phyloP scores from a whole-genome alignment of 495 filamentous ascomycete species.

The Niebla homalea region DNA sequence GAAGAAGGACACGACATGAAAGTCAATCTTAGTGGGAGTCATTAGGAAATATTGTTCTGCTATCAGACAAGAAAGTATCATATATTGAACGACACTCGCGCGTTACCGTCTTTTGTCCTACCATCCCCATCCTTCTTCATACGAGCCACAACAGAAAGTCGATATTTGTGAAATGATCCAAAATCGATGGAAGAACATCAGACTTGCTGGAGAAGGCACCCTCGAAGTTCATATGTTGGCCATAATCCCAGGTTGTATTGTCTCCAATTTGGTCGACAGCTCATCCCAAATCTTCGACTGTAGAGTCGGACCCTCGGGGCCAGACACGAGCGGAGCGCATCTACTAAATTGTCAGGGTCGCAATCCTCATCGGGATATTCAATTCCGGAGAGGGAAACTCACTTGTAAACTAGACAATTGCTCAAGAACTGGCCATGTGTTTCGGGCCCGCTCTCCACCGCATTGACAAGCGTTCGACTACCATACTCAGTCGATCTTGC shows the following conservation, averaged over 20 bases:
- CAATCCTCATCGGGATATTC: background rate
- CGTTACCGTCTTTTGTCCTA: too few relatives aligned
- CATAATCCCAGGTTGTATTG: conserved; percentile 31
- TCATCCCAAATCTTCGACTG: conserved; percentile 42
- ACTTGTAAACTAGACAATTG: conserved; percentile 7
- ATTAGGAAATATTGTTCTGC: too few relatives aligned
- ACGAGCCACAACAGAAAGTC: too few relatives aligned
- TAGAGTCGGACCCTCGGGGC: conserved; percentile 26
- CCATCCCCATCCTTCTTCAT: too few relatives aligned
- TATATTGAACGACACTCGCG: too few relatives aligned
- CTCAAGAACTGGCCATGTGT: conserved; percentile 23
- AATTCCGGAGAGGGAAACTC: background rate
- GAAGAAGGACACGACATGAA: too few relatives aligned
- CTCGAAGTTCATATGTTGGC: conserved; percentile 6
- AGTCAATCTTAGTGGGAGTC: too few relatives aligned
- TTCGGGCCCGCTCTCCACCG: conserved; percentile 18
- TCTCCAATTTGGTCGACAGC: conserved; percentile 34
- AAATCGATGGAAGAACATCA: too few relatives aligned
- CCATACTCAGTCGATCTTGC: conserved; percentile 27
- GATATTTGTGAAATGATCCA: too few relatives aligned
- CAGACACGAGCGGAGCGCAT: conserved; percentile 24
- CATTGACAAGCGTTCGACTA: conserved; percentile 25
- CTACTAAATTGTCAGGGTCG: background rate
- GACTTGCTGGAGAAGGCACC: too few relatives aligned
- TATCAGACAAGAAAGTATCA: too few relatives aligned